These are phyloP conservation scores for Ocimum tenuiflorum DNA, from an alignment of 257 asterid genomes.

Conservation along the genomic window DNA sequence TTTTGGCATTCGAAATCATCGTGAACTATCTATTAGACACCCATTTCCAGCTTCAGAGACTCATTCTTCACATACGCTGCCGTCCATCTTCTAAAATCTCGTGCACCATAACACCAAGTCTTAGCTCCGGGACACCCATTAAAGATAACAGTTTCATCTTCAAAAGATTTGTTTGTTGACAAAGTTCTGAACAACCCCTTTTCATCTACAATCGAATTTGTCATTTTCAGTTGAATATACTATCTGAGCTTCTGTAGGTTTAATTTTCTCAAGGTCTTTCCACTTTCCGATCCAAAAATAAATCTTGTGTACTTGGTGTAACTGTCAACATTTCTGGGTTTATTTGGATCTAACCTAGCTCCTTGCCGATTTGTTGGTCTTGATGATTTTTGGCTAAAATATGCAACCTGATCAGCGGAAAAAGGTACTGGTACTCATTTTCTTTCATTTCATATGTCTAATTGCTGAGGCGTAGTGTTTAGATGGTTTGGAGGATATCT, in stretches of 20 bases:
- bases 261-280: conserved; percentile 6
- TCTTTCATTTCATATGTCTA: neutral
- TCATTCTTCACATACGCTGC: conserved; percentile 13
- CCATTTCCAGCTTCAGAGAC: conserved; percentile 24
- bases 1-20: conserved; percentile 31
- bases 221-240: conserved; percentile 25
- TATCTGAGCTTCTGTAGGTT: conserved; percentile 28
- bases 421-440: conserved; percentile 37
- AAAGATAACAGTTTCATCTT: neutral
- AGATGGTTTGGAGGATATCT: neutral
- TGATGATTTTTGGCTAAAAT: conserved; percentile 48
- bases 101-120: conserved; percentile 1
- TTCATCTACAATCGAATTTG: neutral
- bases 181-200: conserved; percentile 7
- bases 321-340: conserved; percentile 22
- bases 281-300: conserved; percentile 27
- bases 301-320: conserved; percentile 12
- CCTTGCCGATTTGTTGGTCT: conserved; percentile 21
- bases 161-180: conserved; percentile 11
- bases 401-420: conserved; percentile 83
- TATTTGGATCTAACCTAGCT: conserved; percentile 31
- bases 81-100: conserved; percentile 10
- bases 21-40: conserved; percentile 13
- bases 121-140: neutral
- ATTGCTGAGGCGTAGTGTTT: neutral